phyloP scores from a whole-genome alignment of 75 land plant genomes.

The Sequoia sempervirens region DNA sequence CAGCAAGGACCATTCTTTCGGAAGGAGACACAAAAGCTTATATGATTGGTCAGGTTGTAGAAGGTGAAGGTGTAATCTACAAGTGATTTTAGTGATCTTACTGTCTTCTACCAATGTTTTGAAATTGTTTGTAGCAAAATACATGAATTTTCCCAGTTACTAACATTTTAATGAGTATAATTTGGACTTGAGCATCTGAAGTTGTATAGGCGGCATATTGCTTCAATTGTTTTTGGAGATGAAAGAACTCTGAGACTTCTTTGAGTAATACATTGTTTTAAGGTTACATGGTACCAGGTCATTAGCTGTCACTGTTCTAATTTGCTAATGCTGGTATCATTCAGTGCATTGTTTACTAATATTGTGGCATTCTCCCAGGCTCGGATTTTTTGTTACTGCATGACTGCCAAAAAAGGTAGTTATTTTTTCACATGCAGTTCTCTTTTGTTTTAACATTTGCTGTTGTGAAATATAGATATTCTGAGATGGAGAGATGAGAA shows the following conservation, averaged over 20 bases:
- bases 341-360: not conserved
- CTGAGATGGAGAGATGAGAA: not conserved
- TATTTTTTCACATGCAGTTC: not conserved
- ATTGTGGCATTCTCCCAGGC: not conserved
- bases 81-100: not conserved
- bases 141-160: not conserved
- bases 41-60: slow-evolving; percentile 67
- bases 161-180: not conserved
- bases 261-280: not conserved
- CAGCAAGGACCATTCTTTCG: slow-evolving; percentile 41
- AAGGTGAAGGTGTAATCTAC: slow-evolving; percentile 80
- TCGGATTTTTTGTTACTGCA: not conserved
- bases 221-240: not conserved
- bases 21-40: slow-evolving; percentile 29
- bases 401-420: not conserved
- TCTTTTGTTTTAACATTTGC: not conserved
- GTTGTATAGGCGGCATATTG: not conserved
- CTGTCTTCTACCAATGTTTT: not conserved
- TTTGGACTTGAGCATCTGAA: not conserved
- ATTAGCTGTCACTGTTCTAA: not conserved
- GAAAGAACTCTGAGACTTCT: not conserved
- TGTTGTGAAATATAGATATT: not conserved
- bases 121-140: not conserved
- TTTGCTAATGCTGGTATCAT: not conserved
- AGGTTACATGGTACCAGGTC: not conserved